A percentile compares a stretch with the other conserved stretches of the same genome.
These are phyloP conservation scores for Hypomyces rosellus DNA, from an alignment of 2,329 filamentous ascomycete genomes.

Conservation along the genomic window DNA sequence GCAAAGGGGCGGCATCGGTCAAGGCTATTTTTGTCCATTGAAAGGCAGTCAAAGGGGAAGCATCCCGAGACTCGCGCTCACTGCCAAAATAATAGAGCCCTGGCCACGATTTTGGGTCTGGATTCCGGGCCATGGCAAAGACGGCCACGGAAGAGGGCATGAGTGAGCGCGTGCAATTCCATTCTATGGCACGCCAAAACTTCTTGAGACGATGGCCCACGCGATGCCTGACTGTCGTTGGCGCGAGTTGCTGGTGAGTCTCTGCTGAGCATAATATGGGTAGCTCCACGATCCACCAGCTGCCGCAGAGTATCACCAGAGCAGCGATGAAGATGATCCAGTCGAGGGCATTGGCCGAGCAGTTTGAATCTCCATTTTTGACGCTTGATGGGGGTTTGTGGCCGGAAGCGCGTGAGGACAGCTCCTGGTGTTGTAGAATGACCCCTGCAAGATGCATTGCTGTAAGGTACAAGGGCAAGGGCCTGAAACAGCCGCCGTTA, in stretches of 20 bases:
- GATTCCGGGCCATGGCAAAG: not conserved
- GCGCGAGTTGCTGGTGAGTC: not conserved
- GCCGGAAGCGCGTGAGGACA: too few relatives aligned
- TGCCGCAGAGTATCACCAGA: not conserved
- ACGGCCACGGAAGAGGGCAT: not conserved
- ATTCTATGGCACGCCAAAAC: not conserved
- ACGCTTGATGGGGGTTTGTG: not conserved
- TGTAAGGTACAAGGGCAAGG: conserved; percentile 3
- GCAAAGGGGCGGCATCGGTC: too few relatives aligned
- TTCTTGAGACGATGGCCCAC: not conserved
- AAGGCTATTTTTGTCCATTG: too few relatives aligned
- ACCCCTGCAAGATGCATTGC: not conserved
- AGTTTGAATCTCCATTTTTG: not conserved
- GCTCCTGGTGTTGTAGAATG: too few relatives aligned
- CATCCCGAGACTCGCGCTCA: too few relatives aligned
- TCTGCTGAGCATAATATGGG: not conserved
- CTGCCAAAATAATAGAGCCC: not conserved
- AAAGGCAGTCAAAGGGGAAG: too few relatives aligned
- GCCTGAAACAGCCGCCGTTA: conserved; percentile 14
- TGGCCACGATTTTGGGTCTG: not conserved
- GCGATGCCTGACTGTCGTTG: not conserved
- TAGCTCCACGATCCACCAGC: not conserved
- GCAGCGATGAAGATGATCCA: not conserved
- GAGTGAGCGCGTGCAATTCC: not conserved
- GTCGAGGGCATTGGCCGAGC: not conserved